Conservation (phyloP, 2,329 filamentous ascomycete genomes). For the Phialemonium atrogriseum region DNA sequence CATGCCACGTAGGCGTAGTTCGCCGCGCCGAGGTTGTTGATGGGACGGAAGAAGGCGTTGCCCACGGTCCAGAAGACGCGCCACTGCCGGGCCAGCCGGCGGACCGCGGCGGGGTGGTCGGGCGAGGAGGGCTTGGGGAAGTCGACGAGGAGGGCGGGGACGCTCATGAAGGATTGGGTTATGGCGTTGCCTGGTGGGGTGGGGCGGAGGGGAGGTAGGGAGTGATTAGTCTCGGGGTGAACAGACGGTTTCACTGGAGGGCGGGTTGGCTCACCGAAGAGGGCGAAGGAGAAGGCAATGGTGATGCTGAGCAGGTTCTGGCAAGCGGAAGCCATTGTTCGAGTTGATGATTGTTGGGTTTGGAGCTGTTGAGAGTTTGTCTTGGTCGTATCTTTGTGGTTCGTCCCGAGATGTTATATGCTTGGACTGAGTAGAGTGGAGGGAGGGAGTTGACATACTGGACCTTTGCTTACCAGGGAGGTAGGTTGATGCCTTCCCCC, state of each 20-base stretch:
- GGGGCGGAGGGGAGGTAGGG: not conserved
- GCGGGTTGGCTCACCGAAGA: constrained; percentile 27
- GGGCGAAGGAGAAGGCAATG: constrained; percentile 38
- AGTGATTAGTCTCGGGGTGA: not conserved
- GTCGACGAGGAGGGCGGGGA: constrained; percentile 34
- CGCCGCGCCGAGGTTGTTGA: constrained; percentile 36
- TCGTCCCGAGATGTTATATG: too few species aligned
- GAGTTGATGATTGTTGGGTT: too few species aligned
- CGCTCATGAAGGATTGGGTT: constrained; percentile 43
- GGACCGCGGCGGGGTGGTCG: constrained; percentile 23
- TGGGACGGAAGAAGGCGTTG: constrained; percentile 43
- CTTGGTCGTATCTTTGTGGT: too few species aligned
- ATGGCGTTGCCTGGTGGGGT: constrained; percentile 35
- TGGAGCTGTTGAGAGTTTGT: too few species aligned
- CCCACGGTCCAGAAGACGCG: constrained; percentile 40
- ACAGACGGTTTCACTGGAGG: too few species aligned
- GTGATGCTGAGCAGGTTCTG: constrained; percentile 33
- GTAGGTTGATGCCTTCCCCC: too few species aligned
- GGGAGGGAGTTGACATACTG: too few species aligned
- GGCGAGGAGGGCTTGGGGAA: constrained; percentile 11
- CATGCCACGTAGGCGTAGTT: constrained; percentile 37
- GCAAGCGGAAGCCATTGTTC: not conserved
- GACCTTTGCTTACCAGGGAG: too few species aligned
- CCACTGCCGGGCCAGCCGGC: constrained; percentile 39
- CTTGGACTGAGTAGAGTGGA: too few species aligned